A percentile compares a stretch with the other conserved stretches of the same genome.
phyloP scores from a whole-genome alignment of 306 rosid genomes.

The Begonia peltatifolia region DNA sequence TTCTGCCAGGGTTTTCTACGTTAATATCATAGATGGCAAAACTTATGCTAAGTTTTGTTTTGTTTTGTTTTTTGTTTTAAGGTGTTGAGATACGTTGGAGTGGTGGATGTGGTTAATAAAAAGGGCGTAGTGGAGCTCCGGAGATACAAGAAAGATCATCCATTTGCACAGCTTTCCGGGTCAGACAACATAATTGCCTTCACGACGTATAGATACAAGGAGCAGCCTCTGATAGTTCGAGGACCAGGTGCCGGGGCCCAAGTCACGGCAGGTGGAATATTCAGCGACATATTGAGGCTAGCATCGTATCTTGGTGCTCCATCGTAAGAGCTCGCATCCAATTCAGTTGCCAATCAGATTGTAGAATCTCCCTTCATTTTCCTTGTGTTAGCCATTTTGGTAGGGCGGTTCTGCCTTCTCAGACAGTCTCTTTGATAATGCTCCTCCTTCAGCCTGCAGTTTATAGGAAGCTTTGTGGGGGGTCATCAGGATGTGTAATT shows the following conservation, averaged over 20 bases:
- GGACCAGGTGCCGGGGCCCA: constrained; percentile 99
- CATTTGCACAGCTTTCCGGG: constrained; percentile 89
- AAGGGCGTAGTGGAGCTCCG: constrained; percentile 66
- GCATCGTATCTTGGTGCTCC: constrained; percentile 99
- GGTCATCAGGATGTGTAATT: too few relatives aligned
- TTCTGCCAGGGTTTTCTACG: too few relatives aligned
- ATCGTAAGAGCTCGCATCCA: constrained; percentile 25
- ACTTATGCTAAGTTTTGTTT: too few relatives aligned
- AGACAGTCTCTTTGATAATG: too few relatives aligned
- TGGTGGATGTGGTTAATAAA: constrained; percentile 62
- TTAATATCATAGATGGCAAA: too few relatives aligned
- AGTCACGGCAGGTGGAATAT: constrained; percentile 97
- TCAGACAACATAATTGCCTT: constrained; percentile 92
- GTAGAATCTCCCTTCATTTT: not conserved
- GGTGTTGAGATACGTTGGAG: constrained; percentile 95
- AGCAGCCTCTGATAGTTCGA: constrained; percentile 81
- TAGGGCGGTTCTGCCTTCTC: too few relatives aligned
- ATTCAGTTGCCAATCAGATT: not conserved
- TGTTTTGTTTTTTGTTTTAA: constrained; percentile 18
- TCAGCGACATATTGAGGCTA: constrained; percentile 81
- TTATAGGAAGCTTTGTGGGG: too few relatives aligned
- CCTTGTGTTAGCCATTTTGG: too few relatives aligned
- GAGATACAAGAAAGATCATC: constrained; percentile 79
- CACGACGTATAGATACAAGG: constrained; percentile 65
- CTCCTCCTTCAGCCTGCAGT: too few relatives aligned